These are phyloP conservation scores for Jamesozyma lodderae DNA, from an alignment of 805 yeast species.

Conservation along the genomic window DNA sequence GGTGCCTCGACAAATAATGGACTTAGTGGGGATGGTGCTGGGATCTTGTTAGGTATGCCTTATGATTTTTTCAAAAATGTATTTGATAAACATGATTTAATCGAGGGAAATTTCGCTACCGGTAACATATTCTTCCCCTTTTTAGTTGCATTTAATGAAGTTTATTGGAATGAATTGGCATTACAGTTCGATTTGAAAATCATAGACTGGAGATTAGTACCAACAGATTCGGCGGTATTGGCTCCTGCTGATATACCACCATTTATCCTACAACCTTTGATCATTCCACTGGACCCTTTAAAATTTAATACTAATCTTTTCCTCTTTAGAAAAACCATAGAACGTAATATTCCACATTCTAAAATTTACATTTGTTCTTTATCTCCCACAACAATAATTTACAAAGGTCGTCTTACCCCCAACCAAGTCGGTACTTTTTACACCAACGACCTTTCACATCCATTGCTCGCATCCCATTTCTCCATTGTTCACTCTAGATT, in stretches of 20 bases:
- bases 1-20: slow-evolving; percentile 97
- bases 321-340: slow-evolving; percentile 10
- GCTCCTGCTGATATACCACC: slow-evolving; percentile 96
- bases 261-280: slow-evolving; percentile 79
- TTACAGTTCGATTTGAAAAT: slow-evolving; percentile 65
- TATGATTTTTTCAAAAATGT: slow-evolving; percentile 81
- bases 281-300: slow-evolving; percentile 39
- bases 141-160: slow-evolving; percentile 4
- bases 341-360: slow-evolving; percentile 28
- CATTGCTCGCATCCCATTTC: slow-evolving; percentile 89
- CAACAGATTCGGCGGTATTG: slow-evolving; percentile 85
- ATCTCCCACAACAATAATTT: slow-evolving; percentile 52
- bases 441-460: slow-evolving; percentile 74
- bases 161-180: slow-evolving; percentile 49
- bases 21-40: slow-evolving; percentile 95
- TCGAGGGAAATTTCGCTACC: slow-evolving; percentile 53
- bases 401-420: slow-evolving; percentile 96
- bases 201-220: slow-evolving; percentile 91
- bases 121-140: slow-evolving; percentile 72
- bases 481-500: slow-evolving; percentile 95
- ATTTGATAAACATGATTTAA: slow-evolving; percentile 67
- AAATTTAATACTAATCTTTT: slow-evolving; percentile 12
- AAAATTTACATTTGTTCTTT: slow-evolving; percentile 84
- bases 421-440: slow-evolving; percentile 92
- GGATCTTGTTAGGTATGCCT: slow-evolving; percentile 87